A percentile compares a stretch with the other conserved stretches of the same genome.
Evolutionary conservation across 306 rosid genomes (phyloP).

Genomic region (Pueraria montana): DNA sequence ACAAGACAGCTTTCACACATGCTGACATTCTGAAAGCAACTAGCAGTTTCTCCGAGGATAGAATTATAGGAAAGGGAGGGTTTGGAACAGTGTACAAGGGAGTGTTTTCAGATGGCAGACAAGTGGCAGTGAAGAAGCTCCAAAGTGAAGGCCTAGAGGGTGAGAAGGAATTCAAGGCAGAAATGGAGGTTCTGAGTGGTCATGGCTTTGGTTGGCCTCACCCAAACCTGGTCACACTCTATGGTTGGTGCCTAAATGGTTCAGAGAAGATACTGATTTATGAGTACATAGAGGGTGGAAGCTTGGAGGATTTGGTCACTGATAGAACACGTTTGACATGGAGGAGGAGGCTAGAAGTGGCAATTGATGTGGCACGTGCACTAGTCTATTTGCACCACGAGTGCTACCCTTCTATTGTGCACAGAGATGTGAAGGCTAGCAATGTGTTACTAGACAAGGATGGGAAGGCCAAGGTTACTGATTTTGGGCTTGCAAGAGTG

Average conservation of each 20-base stretch:
- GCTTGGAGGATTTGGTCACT: constrained; percentile 77
- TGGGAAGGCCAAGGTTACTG: constrained; percentile 88
- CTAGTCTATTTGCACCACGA: constrained; percentile 86
- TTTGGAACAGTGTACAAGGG: constrained; percentile 92
- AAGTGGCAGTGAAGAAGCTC: constrained; percentile 92
- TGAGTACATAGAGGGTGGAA: constrained; percentile 93
- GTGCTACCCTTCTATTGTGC: constrained; percentile 81
- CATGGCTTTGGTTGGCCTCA: constrained; percentile 92
- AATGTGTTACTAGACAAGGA: constrained; percentile 84
- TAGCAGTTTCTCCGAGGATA: constrained; percentile 75
- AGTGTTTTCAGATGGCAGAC: constrained; percentile 75
- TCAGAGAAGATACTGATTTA: constrained; percentile 77
- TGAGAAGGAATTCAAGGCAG: constrained; percentile 88
- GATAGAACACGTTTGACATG: constrained; percentile 69
- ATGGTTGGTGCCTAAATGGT: constrained; percentile 87
- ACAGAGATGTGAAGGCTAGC: constrained; percentile 94
- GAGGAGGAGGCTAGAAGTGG: constrained; percentile 71
- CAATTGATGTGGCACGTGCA: constrained; percentile 88
- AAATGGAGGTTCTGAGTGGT: constrained; percentile 90
- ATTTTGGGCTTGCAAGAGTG: constrained; percentile 88
- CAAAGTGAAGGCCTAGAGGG: constrained; percentile 88
- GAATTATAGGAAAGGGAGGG: constrained; percentile 92
- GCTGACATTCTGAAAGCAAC: constrained; percentile 88
- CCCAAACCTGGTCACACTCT: constrained; percentile 93
- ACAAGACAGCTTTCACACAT: constrained; percentile 85